Evolutionary conservation across 805 yeast genomes (phyloP).

Genomic region (Brettanomyces nanus): DNA sequence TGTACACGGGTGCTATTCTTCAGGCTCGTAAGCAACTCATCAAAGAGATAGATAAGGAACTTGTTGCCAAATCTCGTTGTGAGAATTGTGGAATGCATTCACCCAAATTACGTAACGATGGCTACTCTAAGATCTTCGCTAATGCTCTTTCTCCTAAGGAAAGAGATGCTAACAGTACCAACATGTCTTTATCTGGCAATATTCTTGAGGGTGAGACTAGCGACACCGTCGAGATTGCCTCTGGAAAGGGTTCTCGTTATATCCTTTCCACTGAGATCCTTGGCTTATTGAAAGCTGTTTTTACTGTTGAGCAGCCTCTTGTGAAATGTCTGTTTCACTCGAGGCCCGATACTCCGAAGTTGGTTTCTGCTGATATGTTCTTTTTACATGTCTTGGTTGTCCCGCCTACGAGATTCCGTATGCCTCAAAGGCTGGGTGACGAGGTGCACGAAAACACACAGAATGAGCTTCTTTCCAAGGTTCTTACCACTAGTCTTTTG

Average conservation of each 20-base stretch:
- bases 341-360: conserved; percentile 44
- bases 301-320: conserved; percentile 61
- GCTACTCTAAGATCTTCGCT: conserved; percentile 87
- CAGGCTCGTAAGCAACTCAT: conserved; percentile 76
- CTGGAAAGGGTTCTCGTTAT: conserved; percentile 61
- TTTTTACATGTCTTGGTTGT: conserved; percentile 84
- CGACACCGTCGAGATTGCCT: conserved; percentile 9
- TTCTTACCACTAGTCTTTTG: conserved; percentile 69
- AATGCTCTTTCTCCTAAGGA: conserved; percentile 79
- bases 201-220: conserved; percentile 37
- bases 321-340: conserved; percentile 74
- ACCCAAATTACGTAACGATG: conserved; percentile 92
- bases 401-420: conserved; percentile 93
- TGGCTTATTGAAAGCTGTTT: conserved; percentile 67
- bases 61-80: conserved; percentile 77
- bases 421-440: conserved; percentile 95
- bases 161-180: conserved; percentile 68
- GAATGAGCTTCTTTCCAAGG: conserved; percentile 76
- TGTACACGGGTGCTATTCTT: conserved; percentile 73
- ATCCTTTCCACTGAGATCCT: conserved; percentile 82
- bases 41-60: conserved; percentile 65
- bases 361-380: conserved; percentile 69
- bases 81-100: conserved; percentile 95
- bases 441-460: conserved; percentile 92
- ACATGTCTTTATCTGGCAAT: conserved; percentile 68